phyloP scores from a whole-genome alignment of 2,329 filamentous ascomycete genomes.

The Fusarium nygamai region DNA sequence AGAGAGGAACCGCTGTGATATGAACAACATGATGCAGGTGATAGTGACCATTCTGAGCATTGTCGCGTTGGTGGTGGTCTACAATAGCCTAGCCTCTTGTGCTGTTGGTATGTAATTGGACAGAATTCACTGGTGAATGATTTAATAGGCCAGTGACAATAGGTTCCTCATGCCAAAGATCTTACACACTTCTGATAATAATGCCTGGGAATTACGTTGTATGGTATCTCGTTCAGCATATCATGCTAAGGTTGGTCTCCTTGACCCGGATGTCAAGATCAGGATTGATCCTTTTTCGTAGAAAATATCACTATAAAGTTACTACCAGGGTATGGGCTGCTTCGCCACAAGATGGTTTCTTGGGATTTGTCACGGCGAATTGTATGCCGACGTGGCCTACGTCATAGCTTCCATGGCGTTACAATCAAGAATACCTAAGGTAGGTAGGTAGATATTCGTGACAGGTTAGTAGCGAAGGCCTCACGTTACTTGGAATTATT shows the following conservation, averaged over 20 bases:
- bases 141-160: conserved; percentile 6
- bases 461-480: neutral
- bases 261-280: neutral
- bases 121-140: neutral
- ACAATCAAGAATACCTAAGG: neutral
- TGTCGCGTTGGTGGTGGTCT: conserved; percentile 1
- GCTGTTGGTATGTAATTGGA: neutral
- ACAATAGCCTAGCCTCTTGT: neutral
- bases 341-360: neutral
- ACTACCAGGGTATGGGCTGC: neutral
- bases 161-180: neutral
- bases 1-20: conserved; percentile 18
- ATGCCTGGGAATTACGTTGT: neutral
- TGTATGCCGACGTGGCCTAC: conserved; percentile 23
- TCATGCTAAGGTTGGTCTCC: neutral
- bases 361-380: conserved; percentile 16
- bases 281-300: neutral
- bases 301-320: neutral
- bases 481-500: conserved; percentile 19
- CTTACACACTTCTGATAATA: neutral
- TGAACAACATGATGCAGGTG: conserved; percentile 19
- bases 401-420: conserved; percentile 11
- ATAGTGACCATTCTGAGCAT: conserved; percentile 11
- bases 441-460: neutral
- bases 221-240: neutral